phyloP scores from a whole-genome alignment of 208 protist genomes.

The Trypanosoma melophagium region DNA sequence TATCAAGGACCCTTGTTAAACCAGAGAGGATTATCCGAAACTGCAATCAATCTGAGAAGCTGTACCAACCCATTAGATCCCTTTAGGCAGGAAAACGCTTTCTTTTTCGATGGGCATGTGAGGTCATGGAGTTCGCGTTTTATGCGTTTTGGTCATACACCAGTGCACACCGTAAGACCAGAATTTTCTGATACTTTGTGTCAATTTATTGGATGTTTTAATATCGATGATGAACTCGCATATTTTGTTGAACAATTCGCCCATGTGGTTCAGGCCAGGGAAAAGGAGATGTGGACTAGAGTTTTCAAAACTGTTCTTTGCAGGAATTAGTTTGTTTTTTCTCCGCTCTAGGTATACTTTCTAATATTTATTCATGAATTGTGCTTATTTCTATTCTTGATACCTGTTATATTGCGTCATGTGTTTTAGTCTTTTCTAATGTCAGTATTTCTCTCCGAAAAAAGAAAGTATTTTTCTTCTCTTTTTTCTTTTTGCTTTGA shows the following conservation, averaged over 20 bases:
- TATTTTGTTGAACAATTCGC: slow-evolving; percentile 44
- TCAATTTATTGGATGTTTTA: slow-evolving; percentile 28
- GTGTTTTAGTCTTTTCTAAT: too few relatives aligned
- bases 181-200: slow-evolving; percentile 38
- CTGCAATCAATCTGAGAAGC: slow-evolving; percentile 7
- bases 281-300: slow-evolving; percentile 20
- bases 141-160: slow-evolving; percentile 51
- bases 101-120: slow-evolving; percentile 31
- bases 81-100: slow-evolving; percentile 15
- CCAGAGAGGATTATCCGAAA: slow-evolving; percentile 39
- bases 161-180: slow-evolving; percentile 61
- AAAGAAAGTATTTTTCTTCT: too few relatives aligned
- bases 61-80: slow-evolving; percentile 16
- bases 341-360: too few relatives aligned
- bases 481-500: background rate
- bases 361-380: background rate
- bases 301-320: slow-evolving; percentile 11
- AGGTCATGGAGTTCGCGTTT: slow-evolving; percentile 36
- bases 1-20: slow-evolving; percentile 56
- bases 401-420: too few relatives aligned
- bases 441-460: too few relatives aligned
- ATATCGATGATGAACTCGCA: slow-evolving; percentile 63
- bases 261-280: slow-evolving; percentile 18
- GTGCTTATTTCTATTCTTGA: background rate
- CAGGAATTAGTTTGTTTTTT: background rate